These are phyloP conservation scores for Pestalotiopsis sp. DNA, from an alignment of 2,329 filamentous ascomycete species.

Conservation along the genomic window DNA sequence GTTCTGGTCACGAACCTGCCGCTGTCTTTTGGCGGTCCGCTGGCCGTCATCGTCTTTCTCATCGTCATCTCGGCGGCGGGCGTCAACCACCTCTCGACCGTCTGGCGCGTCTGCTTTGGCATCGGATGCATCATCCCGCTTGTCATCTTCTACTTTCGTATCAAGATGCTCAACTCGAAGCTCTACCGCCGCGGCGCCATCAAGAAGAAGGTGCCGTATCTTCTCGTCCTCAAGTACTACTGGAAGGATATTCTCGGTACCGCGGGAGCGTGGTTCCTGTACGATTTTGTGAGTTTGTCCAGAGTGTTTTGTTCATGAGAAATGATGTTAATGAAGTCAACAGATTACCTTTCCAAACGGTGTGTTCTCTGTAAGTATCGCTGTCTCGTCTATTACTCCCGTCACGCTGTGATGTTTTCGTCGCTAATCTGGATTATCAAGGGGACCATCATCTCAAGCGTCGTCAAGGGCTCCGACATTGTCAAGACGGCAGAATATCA, in stretches of 20 bases:
- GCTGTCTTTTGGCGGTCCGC: constrained; percentile 9
- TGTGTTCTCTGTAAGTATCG: constrained; percentile 9
- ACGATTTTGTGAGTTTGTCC: constrained; percentile 27
- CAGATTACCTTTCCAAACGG: constrained; percentile 21
- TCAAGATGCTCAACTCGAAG: constrained; percentile 54
- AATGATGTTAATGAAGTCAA: constrained; percentile 39
- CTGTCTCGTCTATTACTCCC: neutral
- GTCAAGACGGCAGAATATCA: constrained; percentile 50
- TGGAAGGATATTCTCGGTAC: constrained; percentile 57
- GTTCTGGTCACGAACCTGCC: constrained; percentile 46
- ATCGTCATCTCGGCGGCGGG: constrained; percentile 44
- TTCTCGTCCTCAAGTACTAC: constrained; percentile 53
- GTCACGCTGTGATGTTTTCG: neutral
- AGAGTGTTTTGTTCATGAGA: constrained; percentile 23
- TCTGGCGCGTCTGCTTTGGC: constrained; percentile 52
- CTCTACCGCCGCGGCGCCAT: constrained; percentile 56
- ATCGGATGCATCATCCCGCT: constrained; percentile 53
- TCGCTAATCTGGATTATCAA: neutral
- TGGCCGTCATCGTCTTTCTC: constrained; percentile 44
- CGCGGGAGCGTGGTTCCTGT: constrained; percentile 57
- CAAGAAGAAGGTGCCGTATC: constrained; percentile 52
- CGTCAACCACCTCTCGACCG: constrained; percentile 37
- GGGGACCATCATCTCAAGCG: constrained; percentile 43
- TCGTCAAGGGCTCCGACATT: constrained; percentile 40
- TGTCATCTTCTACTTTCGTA: constrained; percentile 57